Conservation (phyloP, 2,329 filamentous ascomycete species). For the Remersonia thermophila region DNA sequence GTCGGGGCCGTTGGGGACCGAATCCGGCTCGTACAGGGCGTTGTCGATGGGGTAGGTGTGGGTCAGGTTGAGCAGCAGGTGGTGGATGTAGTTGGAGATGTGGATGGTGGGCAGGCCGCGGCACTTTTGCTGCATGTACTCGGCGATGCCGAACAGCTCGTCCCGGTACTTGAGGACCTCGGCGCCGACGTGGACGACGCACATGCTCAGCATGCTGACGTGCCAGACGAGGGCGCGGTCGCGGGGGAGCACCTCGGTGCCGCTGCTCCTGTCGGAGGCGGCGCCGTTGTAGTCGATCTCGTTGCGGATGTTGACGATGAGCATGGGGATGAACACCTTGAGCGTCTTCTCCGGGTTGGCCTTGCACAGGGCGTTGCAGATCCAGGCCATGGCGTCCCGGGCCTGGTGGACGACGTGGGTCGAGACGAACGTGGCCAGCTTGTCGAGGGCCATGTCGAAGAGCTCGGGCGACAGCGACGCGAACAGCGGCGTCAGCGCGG, state of each 20-base stretch:
- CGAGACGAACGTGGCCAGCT: slow-evolving; percentile 81
- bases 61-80: slow-evolving; percentile 85
- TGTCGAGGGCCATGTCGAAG: slow-evolving; percentile 83
- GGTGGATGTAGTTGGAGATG: slow-evolving; percentile 95
- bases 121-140: slow-evolving; percentile 95
- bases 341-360: slow-evolving; percentile 89
- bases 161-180: slow-evolving; percentile 81
- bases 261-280: slow-evolving; percentile 85
- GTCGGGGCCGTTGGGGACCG: slow-evolving; percentile 58
- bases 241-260: slow-evolving; percentile 82
- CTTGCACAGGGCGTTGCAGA: slow-evolving; percentile 91
- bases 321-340: slow-evolving; percentile 78
- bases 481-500: slow-evolving; percentile 80
- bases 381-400: slow-evolving; percentile 96
- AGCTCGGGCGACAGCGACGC: slow-evolving; percentile 84
- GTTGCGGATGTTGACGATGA: slow-evolving; percentile 82
- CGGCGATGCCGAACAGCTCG: slow-evolving; percentile 79
- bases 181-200: slow-evolving; percentile 85
- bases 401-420: slow-evolving; percentile 96
- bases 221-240: slow-evolving; percentile 94
- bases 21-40: slow-evolving; percentile 69
- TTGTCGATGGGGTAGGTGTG: slow-evolving; percentile 90
- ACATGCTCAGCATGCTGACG: slow-evolving; percentile 94
- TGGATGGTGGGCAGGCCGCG: slow-evolving; percentile 88
- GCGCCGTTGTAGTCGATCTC: slow-evolving; percentile 96